A percentile compares a stretch with the other conserved stretches of the same genome.
Evolutionary conservation across 169 alveolate species (phyloP).

Genomic region (Plasmodium malariae): DNA sequence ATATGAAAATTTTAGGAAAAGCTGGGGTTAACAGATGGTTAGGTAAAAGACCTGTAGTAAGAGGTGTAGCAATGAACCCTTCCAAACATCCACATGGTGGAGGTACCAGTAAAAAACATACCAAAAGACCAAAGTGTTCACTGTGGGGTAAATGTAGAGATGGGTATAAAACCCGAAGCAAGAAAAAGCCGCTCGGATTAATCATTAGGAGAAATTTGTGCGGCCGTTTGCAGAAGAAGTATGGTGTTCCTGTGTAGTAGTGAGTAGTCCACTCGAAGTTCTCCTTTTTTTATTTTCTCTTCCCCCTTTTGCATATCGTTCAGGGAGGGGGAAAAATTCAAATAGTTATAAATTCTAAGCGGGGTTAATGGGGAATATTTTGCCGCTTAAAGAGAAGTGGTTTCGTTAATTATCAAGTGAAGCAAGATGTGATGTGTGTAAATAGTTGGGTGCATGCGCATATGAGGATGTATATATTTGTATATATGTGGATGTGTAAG

Average conservation of each 20-base stretch:
- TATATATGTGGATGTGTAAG: too few relatives aligned
- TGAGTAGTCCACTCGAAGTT: not conserved
- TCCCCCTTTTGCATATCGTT: too few relatives aligned
- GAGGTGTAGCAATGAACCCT: conserved; percentile 92
- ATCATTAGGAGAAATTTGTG: conserved; percentile 86
- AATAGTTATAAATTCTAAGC: too few relatives aligned
- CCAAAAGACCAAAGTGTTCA: conserved; percentile 89
- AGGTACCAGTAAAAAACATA: conserved; percentile 86
- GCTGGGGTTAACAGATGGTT: conserved; percentile 88
- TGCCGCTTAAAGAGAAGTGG: too few relatives aligned
- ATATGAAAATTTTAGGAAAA: conserved; percentile 83
- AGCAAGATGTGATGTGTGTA: too few relatives aligned
- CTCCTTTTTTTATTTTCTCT: not conserved
- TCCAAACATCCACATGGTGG: conserved; percentile 92
- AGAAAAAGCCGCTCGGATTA: conserved; percentile 88
- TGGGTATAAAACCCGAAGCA: conserved; percentile 87
- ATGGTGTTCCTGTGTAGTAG: conserved; percentile 81
- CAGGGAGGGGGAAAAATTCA: too few relatives aligned
- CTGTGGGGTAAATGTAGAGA: conserved; percentile 88
- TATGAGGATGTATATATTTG: too few relatives aligned
- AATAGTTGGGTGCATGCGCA: too few relatives aligned
- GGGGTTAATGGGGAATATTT: too few relatives aligned
- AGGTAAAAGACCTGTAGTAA: conserved; percentile 90
- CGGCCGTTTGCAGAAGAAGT: conserved; percentile 87
- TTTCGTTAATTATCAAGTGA: too few relatives aligned